These are phyloP conservation scores for Chionographis japonica DNA, from an alignment of 106 monocot species.

Conservation along the genomic window DNA sequence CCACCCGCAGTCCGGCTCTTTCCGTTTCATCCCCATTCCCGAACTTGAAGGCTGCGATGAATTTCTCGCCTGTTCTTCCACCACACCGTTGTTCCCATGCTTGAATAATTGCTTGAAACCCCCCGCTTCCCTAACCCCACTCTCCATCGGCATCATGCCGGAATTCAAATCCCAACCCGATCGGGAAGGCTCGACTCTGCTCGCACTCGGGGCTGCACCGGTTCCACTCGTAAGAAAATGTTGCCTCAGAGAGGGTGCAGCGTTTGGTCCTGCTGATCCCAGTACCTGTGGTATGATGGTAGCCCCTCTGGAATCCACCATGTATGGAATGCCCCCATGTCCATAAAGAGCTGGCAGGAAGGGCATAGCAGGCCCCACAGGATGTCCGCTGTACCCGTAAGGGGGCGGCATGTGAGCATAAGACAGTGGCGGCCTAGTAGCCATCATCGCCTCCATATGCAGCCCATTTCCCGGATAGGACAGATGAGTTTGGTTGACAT, in stretches of 20 bases:
- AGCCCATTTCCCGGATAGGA: conserved; percentile 17
- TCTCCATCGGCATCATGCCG: conserved; percentile 19
- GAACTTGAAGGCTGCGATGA: conserved; percentile 29
- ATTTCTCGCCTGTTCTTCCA: conserved; percentile 32
- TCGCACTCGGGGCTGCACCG: conserved; percentile 16
- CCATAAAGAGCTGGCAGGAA: conserved; percentile 15
- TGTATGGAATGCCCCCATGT: conserved; percentile 39
- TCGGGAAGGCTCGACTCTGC: conserved; percentile 19
- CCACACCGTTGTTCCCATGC: conserved; percentile 24
- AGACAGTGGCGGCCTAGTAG: conserved; percentile 12
- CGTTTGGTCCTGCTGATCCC: conserved; percentile 16
- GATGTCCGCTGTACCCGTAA: conserved; percentile 30
- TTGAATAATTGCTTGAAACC: conserved; percentile 34
- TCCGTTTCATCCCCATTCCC: conserved; percentile 34
- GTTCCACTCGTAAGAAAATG: conserved; percentile 45
- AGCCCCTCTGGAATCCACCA: conserved; percentile 42
- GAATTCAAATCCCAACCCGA: conserved; percentile 62
- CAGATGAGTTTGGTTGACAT: conserved; percentile 1
- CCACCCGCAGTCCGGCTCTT: conserved; percentile 56
- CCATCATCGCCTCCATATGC: conserved; percentile 6
- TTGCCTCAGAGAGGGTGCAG: conserved; percentile 11
- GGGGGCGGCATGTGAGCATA: conserved; percentile 33
- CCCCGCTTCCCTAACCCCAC: conserved; percentile 20
- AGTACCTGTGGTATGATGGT: conserved; percentile 41
- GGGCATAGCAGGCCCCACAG: conserved; percentile 27